Base-by-base conservation (phyloP, 768 basidiomycete genomes). In the Mycena vitilis region DNA sequence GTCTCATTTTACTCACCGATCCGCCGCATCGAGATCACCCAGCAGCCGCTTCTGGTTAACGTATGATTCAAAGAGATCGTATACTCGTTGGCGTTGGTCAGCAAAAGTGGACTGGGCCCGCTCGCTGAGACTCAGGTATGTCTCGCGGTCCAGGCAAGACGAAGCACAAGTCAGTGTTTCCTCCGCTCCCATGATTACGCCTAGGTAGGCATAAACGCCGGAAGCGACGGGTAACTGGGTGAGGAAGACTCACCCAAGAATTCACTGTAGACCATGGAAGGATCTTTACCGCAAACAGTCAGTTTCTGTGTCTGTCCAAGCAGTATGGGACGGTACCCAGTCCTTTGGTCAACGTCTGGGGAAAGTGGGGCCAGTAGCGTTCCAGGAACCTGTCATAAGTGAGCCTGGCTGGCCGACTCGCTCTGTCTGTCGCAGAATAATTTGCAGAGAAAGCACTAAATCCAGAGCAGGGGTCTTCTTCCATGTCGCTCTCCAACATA, bases 101-200 rank as follows among this genome's bases (percentile, higher is more conserved):
- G 88, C 83, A 72, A 91, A 91, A 0, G 85, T 83, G 4, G 85
- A 81, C 15, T 90, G 86, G 0, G 81, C 80, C 4, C 91, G 84
- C 51, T 81, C 71, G 51, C 89, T 87, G 30, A 89, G 80, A 40
- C 73, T 71, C 45, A 80, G 73, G 72, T 93, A 93, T 0, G 79
- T 72, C 0, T 75, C 67, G 42, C 77, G 75, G 57, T 85, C 81
- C 5, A 92, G 79, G 74, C 78, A 83, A 3, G 84, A 77, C 3
- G 75, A 70, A 2, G 73, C 74, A 59, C 71, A 77, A 0, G 63
- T 62, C 10, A 88, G 63, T 0, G 89, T 80, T 54, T 79, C 78
- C 73, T 92, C 90, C 0, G 91, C 91, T n/a, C 92, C 91, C 72
- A 87, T 85, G 68, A 93, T 88, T 8, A 90, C 86, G 38, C 91